Evolutionary conservation across 2,329 filamentous ascomycete genomes (phyloP), one percentile per base, ranked within the genome.

Genomic region (Penicillium sp.): DNA sequence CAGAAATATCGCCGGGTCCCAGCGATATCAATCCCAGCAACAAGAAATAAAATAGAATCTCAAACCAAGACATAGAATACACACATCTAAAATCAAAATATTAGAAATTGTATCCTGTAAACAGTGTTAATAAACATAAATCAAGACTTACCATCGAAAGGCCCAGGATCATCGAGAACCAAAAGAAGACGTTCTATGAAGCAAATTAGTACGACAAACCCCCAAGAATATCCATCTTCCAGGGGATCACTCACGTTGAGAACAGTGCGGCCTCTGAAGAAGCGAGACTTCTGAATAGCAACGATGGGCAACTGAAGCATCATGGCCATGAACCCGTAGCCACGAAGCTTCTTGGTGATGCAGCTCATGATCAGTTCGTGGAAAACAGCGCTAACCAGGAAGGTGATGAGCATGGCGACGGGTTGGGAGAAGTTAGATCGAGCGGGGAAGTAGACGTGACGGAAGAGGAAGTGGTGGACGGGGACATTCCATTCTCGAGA

Each of bases 301-400:
- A 97, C 89, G 63, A 97, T 94, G 0, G 94, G 94, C 64, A 97
- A 82, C 79, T 99, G 94, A 59, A 95, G 77, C 94, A 99, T 97
- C 86, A 97, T 94, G 59, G 90, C 89, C 20, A 95, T 69, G 70
- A 97, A 96, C 9, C 93, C 94, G 69, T 97, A 99, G 12, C 94
- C 94, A 35, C 94, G 81, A 44, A 97, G 81, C 78, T 99, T 97
- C 80, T 97, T 93, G 25, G 92, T 97, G 71, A 99, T 97, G 73
- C 93, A 97, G 7, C 89, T 92, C 89, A 99, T 96, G 67, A 99
- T 90, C 54, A 99, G 83, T 75, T 99, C 94, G 71, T 97, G 94
- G 15, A 91, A 92, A 22, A 96, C 70, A 33, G 94, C 90, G 56
- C 88, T 92, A 67, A 97, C 89, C 54, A 97, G 77, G 69, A 99